These are phyloP conservation scores for Tolypocladium album DNA, from an alignment of 2,329 filamentous ascomycete species.

Conservation along the genomic window DNA sequence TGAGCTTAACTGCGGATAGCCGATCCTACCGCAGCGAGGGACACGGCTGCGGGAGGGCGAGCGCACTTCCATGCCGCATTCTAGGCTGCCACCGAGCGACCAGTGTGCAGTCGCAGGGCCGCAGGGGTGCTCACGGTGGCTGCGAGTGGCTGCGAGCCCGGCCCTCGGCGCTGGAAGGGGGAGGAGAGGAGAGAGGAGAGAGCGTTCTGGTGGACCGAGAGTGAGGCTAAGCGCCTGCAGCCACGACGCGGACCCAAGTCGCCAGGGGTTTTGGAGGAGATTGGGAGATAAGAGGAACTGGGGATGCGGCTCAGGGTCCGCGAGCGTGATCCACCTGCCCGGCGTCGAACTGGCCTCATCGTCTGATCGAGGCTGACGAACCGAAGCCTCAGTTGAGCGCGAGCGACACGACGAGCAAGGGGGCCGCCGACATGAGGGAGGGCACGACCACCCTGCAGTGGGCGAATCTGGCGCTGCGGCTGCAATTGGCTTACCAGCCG, in stretches of 20 bases:
- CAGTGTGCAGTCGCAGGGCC: background rate
- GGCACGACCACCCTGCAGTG: background rate
- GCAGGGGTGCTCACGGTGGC: background rate
- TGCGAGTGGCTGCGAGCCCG: background rate
- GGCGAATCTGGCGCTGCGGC: background rate
- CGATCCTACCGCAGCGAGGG: background rate
- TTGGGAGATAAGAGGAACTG: background rate
- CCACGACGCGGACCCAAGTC: background rate
- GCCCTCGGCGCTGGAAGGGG: background rate
- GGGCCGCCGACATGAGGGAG: background rate
- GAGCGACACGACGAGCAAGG: background rate
- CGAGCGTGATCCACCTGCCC: background rate
- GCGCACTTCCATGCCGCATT: background rate
- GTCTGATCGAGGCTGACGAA: background rate
- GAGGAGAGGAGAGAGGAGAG: background rate
- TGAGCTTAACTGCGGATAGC: background rate
- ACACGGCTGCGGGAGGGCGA: background rate
- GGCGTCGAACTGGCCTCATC: background rate
- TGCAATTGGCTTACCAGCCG: background rate
- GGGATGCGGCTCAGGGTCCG: background rate
- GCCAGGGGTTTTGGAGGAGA: background rate
- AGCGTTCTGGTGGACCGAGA: background rate
- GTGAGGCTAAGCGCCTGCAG: slow-evolving; percentile 1
- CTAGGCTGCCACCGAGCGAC: slow-evolving; percentile 1
- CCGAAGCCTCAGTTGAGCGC: background rate